phyloP scores from a whole-genome alignment of 805 yeast genomes.

The Candida ponderosae region DNA sequence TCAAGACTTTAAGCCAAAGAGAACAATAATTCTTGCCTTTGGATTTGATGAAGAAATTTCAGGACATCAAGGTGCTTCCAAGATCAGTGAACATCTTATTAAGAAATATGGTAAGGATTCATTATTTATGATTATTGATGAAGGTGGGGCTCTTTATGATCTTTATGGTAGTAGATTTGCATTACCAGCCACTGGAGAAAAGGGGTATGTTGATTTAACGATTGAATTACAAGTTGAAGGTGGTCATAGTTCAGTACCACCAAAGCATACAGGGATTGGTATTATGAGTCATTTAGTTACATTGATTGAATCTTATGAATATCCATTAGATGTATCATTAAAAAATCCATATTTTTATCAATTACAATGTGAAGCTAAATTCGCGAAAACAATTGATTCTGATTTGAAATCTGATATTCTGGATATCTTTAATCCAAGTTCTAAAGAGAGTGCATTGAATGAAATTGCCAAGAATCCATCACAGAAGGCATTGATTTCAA shows the following conservation, averaged over 20 bases:
- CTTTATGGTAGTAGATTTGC: constrained; percentile 36
- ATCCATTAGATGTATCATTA: constrained; percentile 31
- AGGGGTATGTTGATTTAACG: constrained; percentile 48
- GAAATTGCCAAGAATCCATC: constrained; percentile 20
- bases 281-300: constrained; percentile 52
- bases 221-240: constrained; percentile 53
- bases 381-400: constrained; percentile 13
- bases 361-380: neutral
- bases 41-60: constrained; percentile 85
- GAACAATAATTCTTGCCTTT: constrained; percentile 56
- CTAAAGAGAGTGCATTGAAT: constrained; percentile 27
- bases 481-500: constrained; percentile 29
- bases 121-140: constrained; percentile 58
- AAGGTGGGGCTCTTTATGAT: constrained; percentile 34
- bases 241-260: constrained; percentile 74
- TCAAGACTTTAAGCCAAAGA: constrained; percentile 45
- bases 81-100: constrained; percentile 34
- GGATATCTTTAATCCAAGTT: constrained; percentile 25
- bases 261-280: constrained; percentile 76
- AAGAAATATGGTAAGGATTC: constrained; percentile 52
- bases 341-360: constrained; percentile 40
- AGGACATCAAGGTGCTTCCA: constrained; percentile 42
- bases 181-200: constrained; percentile 50
- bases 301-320: constrained; percentile 48
- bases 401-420: constrained; percentile 19